phyloP scores from a whole-genome alignment of 805 yeast species.

The Barnettozyma sucrosica region DNA sequence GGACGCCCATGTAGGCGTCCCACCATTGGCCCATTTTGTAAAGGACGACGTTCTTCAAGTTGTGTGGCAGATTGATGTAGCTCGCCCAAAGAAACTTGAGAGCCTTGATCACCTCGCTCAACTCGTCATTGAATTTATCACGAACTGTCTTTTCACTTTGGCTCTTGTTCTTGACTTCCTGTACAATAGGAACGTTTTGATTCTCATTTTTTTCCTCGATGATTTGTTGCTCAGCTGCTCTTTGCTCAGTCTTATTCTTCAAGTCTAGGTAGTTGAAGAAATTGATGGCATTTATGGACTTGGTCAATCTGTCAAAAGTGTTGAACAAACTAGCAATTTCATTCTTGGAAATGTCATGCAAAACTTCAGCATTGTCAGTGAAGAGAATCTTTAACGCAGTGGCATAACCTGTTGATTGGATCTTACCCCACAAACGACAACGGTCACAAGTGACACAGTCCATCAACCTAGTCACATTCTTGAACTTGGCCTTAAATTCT shows the following conservation, averaged over 20 bases:
- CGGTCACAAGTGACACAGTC: conserved; percentile 98
- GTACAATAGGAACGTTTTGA: conserved; percentile 4
- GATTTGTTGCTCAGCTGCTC: conserved; percentile 1
- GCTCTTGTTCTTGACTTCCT: not conserved
- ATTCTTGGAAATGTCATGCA: conserved; percentile 57
- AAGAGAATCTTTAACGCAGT: conserved; percentile 89
- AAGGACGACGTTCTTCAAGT: conserved; percentile 45
- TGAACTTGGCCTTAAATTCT: conserved; percentile 81
- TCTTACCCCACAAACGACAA: conserved; percentile 96
- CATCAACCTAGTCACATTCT: conserved; percentile 88
- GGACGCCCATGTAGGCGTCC: conserved; percentile 70
- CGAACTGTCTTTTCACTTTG: conserved; percentile 13
- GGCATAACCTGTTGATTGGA: conserved; percentile 96
- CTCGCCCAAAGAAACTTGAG: conserved; percentile 57
- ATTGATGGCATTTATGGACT: conserved; percentile 69
- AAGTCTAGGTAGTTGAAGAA: conserved; percentile 56
- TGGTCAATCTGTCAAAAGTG: conserved; percentile 88
- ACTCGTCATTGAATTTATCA: conserved; percentile 47
- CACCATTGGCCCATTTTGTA: conserved; percentile 52
- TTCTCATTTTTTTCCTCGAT: conserved; percentile 3
- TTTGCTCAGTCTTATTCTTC: conserved; percentile 4
- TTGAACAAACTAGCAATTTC: conserved; percentile 89
- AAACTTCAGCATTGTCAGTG: conserved; percentile 47
- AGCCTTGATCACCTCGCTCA: conserved; percentile 50
- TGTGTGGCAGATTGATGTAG: conserved; percentile 64